Evolutionary conservation across 2,329 filamentous ascomycete genomes (phyloP).

Genomic region (Cladosporium velox): DNA sequence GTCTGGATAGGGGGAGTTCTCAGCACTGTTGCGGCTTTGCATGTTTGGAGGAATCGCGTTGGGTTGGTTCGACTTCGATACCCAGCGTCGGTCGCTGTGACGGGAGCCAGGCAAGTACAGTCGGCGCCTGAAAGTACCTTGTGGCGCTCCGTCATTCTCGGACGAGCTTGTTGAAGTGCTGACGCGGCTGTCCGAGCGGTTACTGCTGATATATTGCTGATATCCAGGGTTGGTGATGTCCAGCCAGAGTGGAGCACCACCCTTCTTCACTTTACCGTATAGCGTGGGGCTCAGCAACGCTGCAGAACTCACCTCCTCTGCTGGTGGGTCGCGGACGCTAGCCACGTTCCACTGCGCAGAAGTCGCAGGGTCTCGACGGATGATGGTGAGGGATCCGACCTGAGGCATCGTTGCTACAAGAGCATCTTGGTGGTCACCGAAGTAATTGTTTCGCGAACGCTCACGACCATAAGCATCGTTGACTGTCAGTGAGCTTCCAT

Average conservation of each 20-base stretch:
- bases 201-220: constrained; percentile 53
- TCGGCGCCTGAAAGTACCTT: constrained; percentile 47
- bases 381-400: constrained; percentile 45
- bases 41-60: constrained; percentile 33
- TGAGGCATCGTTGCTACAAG: constrained; percentile 25
- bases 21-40: neutral
- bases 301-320: constrained; percentile 49
- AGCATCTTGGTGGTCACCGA: neutral
- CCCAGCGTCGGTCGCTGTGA: constrained; percentile 29
- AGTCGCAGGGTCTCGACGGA: constrained; percentile 52
- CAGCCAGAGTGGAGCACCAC: constrained; percentile 50
- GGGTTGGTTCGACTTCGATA: neutral
- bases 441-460: constrained; percentile 26
- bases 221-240: constrained; percentile 64
- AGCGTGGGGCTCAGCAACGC: constrained; percentile 33
- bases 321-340: constrained; percentile 49
- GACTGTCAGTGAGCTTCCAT: constrained; percentile 27
- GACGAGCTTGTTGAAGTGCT: constrained; percentile 34
- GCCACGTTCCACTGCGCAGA: constrained; percentile 55
- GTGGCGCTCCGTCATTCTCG: constrained; percentile 30
- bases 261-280: constrained; percentile 37
- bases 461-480: constrained; percentile 30
- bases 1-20: constrained; percentile 31
- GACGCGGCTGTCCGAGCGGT: constrained; percentile 27
- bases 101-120: constrained; percentile 52